Base-by-base conservation (phyloP, 2,329 filamentous ascomycete genomes). In the Hypoxylon sp. region DNA sequence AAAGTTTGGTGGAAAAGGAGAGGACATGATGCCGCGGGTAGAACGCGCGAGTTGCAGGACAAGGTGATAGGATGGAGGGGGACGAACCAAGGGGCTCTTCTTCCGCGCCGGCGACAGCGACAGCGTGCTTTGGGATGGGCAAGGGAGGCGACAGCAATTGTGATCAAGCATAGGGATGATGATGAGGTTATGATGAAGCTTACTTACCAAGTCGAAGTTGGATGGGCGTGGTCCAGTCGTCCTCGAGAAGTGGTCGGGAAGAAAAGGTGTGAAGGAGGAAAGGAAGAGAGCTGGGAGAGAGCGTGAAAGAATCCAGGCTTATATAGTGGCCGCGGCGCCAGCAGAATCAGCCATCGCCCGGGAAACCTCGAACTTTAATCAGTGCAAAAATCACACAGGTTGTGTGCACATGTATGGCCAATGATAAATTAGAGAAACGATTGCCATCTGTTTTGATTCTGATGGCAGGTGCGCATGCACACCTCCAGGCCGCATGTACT, bases 171-270 rank as follows among this genome's bases (percentile, higher is more conserved):
- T 31, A n/a, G 27, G n/a, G 5, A 17, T 32, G n/a, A 10, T 17
- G 15, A 15, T 10, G 47, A n/a, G 17, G 47, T 17, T n/a, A 50
- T 29, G 27, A 31, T 31, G 27, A 50, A 32, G 47, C 27, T 32
- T 29, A 50, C 47, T 50, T 50, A 50, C 47, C 27, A 55, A 39
- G 52, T 55, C 7, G 13, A 3, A 55, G 35, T 39, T 27, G 17
- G 21, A 29, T 4, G 19, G 19, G n/a, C 21, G 19, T 44, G 37
- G 35, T 44, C 8, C 17, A 21, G 39, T 44, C 13, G 39, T n/a
- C 39, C 17, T 6, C 21, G 8, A 42, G 35, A 29, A 29, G 35
- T n/a, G 7, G 8, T 29, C 15, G 35, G 19, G 24, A 17, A n/a
- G 2, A 15, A n/a, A 31, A 46, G 39, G 11, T 8, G 13, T 31